Evolutionary conservation across 2,329 filamentous ascomycete species (phyloP), one percentile per base, ranked within the genome.

Genomic region (Xylariaceae sp.): DNA sequence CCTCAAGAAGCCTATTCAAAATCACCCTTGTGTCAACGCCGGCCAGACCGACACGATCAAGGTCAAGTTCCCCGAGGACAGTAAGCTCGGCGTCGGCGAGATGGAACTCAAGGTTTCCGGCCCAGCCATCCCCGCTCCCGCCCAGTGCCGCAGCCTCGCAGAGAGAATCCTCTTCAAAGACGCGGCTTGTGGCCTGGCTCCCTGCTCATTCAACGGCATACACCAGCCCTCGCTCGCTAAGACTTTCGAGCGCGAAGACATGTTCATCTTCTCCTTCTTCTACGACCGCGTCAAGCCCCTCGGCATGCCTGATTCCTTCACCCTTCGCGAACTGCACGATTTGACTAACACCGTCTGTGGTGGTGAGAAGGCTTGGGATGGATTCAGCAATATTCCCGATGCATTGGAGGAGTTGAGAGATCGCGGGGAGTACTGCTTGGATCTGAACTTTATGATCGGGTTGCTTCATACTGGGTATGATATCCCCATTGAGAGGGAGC

Each of bases 241-340:
- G 78, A 99, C 94, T 0, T 99, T 99, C 64, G 76, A 89, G 22
- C 81, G 80, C 55, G 92, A 97, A 71, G 91, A 96, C 62, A 83
- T 97, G 36, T 99, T 92, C 73, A 90, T 97, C 60, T 92, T 99
- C 72, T 95, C 89, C 30, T 99, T 95, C 80, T 99, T 99, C 74
- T 96, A 87, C 73, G 94, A 99, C 75, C 91, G 95, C 63, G 95
- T 89, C 19, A 82, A 89, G 68, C 89, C 90, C 5, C 82, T 99
- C 11, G 95, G 95, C 58, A 97, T 99, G 90, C 94, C 95, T n/a
- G 90, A 96, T 59, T 91, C 88, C 6, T 99, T 97, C 71, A 96
- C 91, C 1, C 75, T 99, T 32, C 82, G 85, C 44, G 94, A 99
- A 75, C 80, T 99, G 64, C 86, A 91, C 63, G 88, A 95, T 53